Base-by-base conservation (phyloP, 2,329 filamentous ascomycete genomes). In the Remersonia thermophila region DNA sequence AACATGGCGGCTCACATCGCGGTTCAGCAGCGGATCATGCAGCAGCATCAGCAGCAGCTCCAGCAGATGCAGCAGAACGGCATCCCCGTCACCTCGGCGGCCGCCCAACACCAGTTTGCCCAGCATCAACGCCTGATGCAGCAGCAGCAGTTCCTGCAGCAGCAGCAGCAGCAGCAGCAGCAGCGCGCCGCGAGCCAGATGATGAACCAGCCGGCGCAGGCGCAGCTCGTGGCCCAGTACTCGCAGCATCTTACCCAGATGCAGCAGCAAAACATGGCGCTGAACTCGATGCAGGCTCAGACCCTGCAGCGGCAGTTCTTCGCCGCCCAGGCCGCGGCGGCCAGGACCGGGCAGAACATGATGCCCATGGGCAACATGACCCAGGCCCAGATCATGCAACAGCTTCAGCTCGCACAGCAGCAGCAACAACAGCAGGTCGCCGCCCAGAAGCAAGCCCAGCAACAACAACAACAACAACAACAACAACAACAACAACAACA, bases 21-120 rank as follows among this genome's bases (percentile, higher is more conserved):
- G 0, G 62, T 63, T 4, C 67, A 73, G 38, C 60, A 66, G 17
- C 59, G 56, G 4, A 52, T 66, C 35, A 56, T 62, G 23, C 65
- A 67, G 36, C 55, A 65, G 36, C 12, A 27, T 12, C 59, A 64
- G 38, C 61, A 65, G 38, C 59, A 59, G 27, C 29, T 56, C 53
- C 33, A 50, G 46, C 32, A 52, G 46, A 43, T 56, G 38, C 47
- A 57, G 37, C 54, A 52, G 41, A 59, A 50, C 44, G 60, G 56
- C 47, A 64, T 62, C 56, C 51, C 63, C 38, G 60, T 62, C 25
- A 53, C 62, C 32, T 37, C 32, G 18, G 42, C 53, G 25, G 44
- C 49, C 17, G 46, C 54, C 32, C 55, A 53, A 40, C 54, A 59
- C 28, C 49, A 55, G 14, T 33, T 53, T 28, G 52, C 55, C 17